These are phyloP conservation scores for Pseudogymnoascus sp. DNA, from an alignment of 2,329 filamentous ascomycete genomes.

Conservation along the genomic window DNA sequence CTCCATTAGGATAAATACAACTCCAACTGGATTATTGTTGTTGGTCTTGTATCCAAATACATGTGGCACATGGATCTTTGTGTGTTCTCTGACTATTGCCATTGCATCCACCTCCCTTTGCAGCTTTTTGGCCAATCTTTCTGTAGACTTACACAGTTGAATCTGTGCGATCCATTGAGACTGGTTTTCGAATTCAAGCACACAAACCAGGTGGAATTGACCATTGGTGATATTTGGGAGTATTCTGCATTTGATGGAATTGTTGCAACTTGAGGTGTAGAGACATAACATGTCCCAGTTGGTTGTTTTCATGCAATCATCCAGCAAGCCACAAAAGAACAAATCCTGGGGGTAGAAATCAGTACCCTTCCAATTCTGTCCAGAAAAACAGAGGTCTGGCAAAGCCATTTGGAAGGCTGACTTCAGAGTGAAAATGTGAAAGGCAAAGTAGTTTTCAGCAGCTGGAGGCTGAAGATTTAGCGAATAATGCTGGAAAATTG, in stretches of 20 bases:
- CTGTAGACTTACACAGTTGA: background rate
- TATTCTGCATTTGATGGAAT: background rate
- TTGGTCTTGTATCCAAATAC: background rate
- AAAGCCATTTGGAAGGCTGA: too few species aligned
- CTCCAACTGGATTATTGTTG: background rate
- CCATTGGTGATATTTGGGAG: background rate
- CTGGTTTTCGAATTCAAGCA: background rate
- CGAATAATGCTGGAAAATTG: too few species aligned
- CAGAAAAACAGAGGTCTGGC: too few species aligned
- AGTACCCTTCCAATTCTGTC: too few species aligned
- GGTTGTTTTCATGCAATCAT: too few species aligned
- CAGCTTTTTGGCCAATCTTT: background rate
- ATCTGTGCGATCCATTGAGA: background rate
- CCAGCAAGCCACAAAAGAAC: too few species aligned
- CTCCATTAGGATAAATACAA: background rate
- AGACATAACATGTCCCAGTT: too few species aligned
- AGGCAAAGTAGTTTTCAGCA: too few species aligned
- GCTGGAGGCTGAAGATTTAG: too few species aligned
- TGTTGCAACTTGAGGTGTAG: background rate
- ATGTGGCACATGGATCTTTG: background rate
- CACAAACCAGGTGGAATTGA: background rate
- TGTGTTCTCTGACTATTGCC: background rate
- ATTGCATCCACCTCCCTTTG: background rate
- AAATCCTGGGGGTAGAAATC: too few species aligned
- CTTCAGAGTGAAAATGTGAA: too few species aligned